Conservation (phyloP, 139 green algal genomes). For the Bryopsis sp. region DNA sequence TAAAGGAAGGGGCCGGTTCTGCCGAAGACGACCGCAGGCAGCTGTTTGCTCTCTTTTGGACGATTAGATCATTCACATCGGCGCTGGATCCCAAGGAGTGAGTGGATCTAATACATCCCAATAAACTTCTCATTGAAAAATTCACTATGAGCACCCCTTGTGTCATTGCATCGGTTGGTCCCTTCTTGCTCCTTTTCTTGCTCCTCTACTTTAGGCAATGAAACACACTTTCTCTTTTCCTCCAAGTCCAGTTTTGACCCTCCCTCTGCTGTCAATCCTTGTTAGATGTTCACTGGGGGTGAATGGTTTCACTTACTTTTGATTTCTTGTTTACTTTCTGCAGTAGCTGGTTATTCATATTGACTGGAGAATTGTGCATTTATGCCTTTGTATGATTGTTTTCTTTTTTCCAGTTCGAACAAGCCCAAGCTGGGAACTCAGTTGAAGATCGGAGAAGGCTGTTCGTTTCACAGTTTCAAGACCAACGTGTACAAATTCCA, state of each 20-base stretch:
- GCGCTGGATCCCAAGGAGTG: slow-evolving; percentile 76
- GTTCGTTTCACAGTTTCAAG: slow-evolving; percentile 64
- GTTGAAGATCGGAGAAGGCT: slow-evolving; percentile 60
- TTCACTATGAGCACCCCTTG: neutral
- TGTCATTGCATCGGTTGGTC: too few relatives aligned
- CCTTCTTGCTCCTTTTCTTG: too few relatives aligned
- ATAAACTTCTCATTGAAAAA: neutral
- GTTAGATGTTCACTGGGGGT: too few relatives aligned
- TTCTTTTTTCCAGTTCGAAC: slow-evolving; percentile 29
- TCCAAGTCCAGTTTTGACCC: too few relatives aligned
- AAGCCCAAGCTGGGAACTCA: slow-evolving; percentile 65
- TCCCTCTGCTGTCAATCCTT: too few relatives aligned
- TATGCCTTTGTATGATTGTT: too few relatives aligned
- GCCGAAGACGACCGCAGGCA: slow-evolving; percentile 82
- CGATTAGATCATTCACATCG: slow-evolving; percentile 69
- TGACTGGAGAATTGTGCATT: too few relatives aligned
- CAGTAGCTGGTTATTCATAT: too few relatives aligned
- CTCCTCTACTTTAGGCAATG: too few relatives aligned
- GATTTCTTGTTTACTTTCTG: too few relatives aligned
- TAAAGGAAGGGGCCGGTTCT: slow-evolving; percentile 56
- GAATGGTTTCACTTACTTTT: too few relatives aligned
- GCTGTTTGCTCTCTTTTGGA: slow-evolving; percentile 93
- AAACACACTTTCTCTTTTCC: too few relatives aligned
- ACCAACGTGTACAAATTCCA: slow-evolving; percentile 91
- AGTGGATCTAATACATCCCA: slow-evolving; percentile 15